Percentiles rank a stretch among this genome's conserved stretches.
These are phyloP conservation scores for Astrocystis sublimbata DNA, from an alignment of 495 filamentous ascomycete species.

Conservation along the genomic window DNA sequence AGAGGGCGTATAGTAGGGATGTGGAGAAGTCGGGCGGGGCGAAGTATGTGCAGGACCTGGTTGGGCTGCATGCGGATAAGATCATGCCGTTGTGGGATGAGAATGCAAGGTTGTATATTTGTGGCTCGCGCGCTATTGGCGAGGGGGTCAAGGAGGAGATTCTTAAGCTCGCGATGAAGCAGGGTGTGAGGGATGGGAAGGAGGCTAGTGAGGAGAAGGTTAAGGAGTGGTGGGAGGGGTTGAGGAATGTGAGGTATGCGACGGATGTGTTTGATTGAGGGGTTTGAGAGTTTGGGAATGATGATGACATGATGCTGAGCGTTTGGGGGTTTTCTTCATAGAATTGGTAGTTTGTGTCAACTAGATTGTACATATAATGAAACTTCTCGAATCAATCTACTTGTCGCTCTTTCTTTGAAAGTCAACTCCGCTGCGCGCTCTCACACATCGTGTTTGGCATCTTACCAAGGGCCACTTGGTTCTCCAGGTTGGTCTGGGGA, in stretches of 20 bases:
- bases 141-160: conserved; percentile 54
- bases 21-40: conserved; percentile 40
- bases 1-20: conserved; percentile 55
- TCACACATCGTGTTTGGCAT: no score
- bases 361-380: no score
- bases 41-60: conserved; percentile 63
- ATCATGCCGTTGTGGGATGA: conserved; percentile 54
- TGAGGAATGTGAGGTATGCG: conserved; percentile 64
- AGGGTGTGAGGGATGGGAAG: conserved; percentile 31
- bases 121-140: conserved; percentile 63
- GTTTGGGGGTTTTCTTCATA: no score
- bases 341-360: background rate
- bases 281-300: no score
- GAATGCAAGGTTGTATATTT: conserved; percentile 67
- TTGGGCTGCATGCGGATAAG: conserved; percentile 55
- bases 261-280: conserved; percentile 66
- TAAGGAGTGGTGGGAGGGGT: conserved; percentile 56
- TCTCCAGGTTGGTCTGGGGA: no score
- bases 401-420: no score
- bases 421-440: no score
- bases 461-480: no score
- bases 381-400: no score
- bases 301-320: background rate
- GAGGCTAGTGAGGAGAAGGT: conserved; percentile 42
- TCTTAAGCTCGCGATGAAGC: conserved; percentile 52